Base-by-base conservation (phyloP, 164 flowering plant genomes). In the Macadamia tetraphylla region DNA sequence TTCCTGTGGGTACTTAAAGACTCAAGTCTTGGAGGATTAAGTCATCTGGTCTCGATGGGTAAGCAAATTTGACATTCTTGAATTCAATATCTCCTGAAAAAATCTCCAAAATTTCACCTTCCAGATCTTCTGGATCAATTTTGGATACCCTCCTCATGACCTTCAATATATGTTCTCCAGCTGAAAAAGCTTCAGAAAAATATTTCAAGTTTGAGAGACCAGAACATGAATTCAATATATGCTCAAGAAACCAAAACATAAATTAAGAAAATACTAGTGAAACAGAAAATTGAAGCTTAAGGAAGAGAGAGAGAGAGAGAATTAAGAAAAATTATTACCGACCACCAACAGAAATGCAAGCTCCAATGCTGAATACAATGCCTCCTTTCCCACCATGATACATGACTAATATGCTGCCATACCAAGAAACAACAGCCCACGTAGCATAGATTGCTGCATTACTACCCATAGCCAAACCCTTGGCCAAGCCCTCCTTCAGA, bases 381-480 rank as follows among this genome's bases (percentile, higher is more conserved):
- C 98, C 97, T 0, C 98, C 98, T 62, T 71, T 13, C 43, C 84
- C 83, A 0, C 82, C 84, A 64, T 89, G 87, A 65, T 87, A 84
- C 92, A 91, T 88, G 67, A 93, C 88, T 79, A 91, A 17, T 66
- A 84, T 74, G 68, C 92, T 89, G 0, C 97, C 94, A 67, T 86
- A 94, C 66, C 81, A 94, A 58, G 84, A 72, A 84, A 87, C 78
- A 70, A 93, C 87, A n/a, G 97, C 63, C 97, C 94, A 88, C 31
- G 87, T 85, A 2, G 87, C 94, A 67, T 81, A 88, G 7, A 79
- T 79, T 0, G 88, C 64, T 2, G 88, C 91, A 69, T 81, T 91
- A 78, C 96, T 88, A 29, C 98, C 98, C 49, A 91, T 77, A 35
- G 96, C 95, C 14, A 94, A 15, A 0, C 98, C 98, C 76, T 94